A percentile compares a stretch with the other conserved stretches of the same genome.
These are phyloP conservation scores for Septoria petroselini DNA, from an alignment of 2,329 filamentous ascomycete genomes.

Conservation along the genomic window DNA sequence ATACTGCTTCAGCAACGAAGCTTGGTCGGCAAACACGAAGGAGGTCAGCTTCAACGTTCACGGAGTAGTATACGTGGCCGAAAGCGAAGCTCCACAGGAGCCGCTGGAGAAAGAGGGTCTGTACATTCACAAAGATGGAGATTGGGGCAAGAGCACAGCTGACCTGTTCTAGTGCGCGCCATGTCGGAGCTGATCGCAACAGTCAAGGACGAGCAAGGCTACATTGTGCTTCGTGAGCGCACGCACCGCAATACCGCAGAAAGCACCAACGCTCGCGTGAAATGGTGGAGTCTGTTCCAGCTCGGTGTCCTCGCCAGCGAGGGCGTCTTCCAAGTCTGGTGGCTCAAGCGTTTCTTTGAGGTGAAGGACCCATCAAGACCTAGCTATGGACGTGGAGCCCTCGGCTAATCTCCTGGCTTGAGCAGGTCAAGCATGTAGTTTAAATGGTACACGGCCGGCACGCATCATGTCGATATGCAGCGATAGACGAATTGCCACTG, in stretches of 20 bases:
- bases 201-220: conserved; percentile 96
- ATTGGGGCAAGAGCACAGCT: conserved; percentile 1
- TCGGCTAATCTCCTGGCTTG: conserved; percentile 30
- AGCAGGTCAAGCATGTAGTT: conserved; percentile 42
- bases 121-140: conserved; percentile 27
- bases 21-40: conserved; percentile 93
- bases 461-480: conserved; percentile 14
- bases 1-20: conserved; percentile 99
- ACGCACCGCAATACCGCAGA: conserved; percentile 98
- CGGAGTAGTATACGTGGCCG: conserved; percentile 94
- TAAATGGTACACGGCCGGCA: conserved; percentile 22
- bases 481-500: conserved; percentile 12
- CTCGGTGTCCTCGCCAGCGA: conserved; percentile 83
- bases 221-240: conserved; percentile 91
- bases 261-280: conserved; percentile 94
- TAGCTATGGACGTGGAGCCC: conserved; percentile 31
- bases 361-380: conserved; percentile 34
- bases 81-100: conserved; percentile 77
- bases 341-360: conserved; percentile 80
- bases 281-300: conserved; percentile 99
- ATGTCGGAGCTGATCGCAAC: conserved; percentile 82
- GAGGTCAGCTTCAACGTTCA: conserved; percentile 99
- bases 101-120: conserved; percentile 87
- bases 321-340: conserved; percentile 98
- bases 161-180: conserved; percentile 62